Base-by-base conservation (phyloP, 768 basidiomycete species). In the Glaciozyma martinii region DNA sequence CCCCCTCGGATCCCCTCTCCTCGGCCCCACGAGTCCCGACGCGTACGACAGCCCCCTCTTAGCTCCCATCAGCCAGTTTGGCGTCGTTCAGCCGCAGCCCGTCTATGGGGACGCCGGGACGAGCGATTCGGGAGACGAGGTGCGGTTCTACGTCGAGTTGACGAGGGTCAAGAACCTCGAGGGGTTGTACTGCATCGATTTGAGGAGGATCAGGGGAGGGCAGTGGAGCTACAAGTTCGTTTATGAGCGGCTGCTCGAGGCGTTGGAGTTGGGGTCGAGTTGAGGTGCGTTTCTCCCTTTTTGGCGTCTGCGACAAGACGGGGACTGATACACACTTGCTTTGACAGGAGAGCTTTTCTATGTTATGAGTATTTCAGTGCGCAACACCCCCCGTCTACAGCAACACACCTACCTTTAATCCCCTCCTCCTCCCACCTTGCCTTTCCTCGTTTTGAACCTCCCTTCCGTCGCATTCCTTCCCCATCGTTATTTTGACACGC, bases 71-170 rank as follows among this genome's bases (percentile, higher is more conserved):
- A 13, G 55, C 23, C 27, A n/a, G 19, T 37, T 18, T 74, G 33
- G 77, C 78, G 54, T 62, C 53, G 52, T 63, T 75, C n/a, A 71
- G 76, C 12, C 85, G 27, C 29, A 32, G 15, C 73, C 76, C 18
- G 62, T 86, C 27, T 97, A 94, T 73, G 93, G 93, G 19, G 89
- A 89, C 62, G 71, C 79, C n/a, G 52, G 61, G n/a, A 75, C 80
- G 6, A 83, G 88, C 71, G 95, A 98, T 74, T 83, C 84, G 25
- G 91, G 91, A 37, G 94, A 94, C 72, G 95, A 98, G 84, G 90
- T 99, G 71, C 85, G 89, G 71, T 98, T 98, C 80, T 89, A 85
- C 18, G 87, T 97, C 67, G 95, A 99, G 79, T 78, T 99, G 67
- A 97, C 94, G 55, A 80, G 88, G 72, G 80, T 99, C 72, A 87